Base-by-base conservation (phyloP, 2,329 filamentous ascomycete species). In the Alternaria triticina region DNA sequence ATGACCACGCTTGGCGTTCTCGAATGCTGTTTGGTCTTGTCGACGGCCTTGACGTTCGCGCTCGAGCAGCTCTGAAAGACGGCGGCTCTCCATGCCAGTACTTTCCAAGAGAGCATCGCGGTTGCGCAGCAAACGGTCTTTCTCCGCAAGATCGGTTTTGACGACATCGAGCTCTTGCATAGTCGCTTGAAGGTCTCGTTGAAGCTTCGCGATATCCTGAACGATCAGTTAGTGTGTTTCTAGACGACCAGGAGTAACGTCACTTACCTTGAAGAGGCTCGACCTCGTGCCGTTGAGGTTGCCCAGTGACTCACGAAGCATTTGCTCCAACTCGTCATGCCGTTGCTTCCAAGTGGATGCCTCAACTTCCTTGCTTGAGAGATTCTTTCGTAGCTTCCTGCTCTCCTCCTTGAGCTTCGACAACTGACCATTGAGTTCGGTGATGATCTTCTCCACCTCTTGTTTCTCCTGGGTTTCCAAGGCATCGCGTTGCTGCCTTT, bases 361-460 rank as follows among this genome's bases (percentile, higher is more conserved):
- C 79, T 98, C 96, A 52, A 95, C 90, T 79, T 98, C 94, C 58
- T 93, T 90, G 52, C 89, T 90, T 12, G 90, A 92, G 50, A 98
- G 84, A 71, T 84, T 93, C 85, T 97, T 96, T 75, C 93, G 91
- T 69, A 98, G 84, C 74, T 88, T 89, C 67, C 94, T 87, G 25
- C 90, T 88, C 75, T 98, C 96, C 66, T 98, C 96, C 82, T 96
- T 97, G 66, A 93, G 89, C 27, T 87, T 86, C 6, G 90, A 90
- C 23, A 90, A 88, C 79, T 98, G 94, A 44, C 89, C 86, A 77
- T 97, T 98, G 69, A 98, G 90, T 68, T 97, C 93, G 74, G 96
- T 95, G 75, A 98, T 89, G 67, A 97, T 89, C 79, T 95, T 92
- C 82, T 98, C 94, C 55, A 97, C 92, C 76, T 98, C 95, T 76